phyloP scores from a whole-genome alignment of 352 stramenopile genomes.

The Phytophthora foliorum region DNA sequence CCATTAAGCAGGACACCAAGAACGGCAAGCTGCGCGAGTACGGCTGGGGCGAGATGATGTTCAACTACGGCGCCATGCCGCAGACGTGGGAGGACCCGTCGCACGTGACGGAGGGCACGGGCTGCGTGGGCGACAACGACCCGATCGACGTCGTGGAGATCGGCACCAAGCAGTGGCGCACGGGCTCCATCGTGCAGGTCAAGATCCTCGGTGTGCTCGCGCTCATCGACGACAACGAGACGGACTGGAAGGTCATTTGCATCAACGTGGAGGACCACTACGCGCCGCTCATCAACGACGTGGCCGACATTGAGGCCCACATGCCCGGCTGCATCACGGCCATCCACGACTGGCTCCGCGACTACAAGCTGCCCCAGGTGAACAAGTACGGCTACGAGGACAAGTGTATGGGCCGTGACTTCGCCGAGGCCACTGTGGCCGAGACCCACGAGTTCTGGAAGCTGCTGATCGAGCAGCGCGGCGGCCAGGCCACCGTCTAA shows the following conservation, averaged over 20 bases:
- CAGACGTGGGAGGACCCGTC: constrained; percentile 99
- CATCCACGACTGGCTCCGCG: constrained; percentile 99
- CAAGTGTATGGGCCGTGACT: constrained; percentile 94
- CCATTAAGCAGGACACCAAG: constrained; percentile 99
- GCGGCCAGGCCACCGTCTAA: constrained; percentile 86
- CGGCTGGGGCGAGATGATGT: constrained; percentile 97
- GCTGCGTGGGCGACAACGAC: constrained; percentile 96
- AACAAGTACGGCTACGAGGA: constrained; percentile 99
- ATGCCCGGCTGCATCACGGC: constrained; percentile 93
- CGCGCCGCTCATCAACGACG: constrained; percentile 97
- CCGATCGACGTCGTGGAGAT: constrained; percentile 99
- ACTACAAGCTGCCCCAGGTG: constrained; percentile 99
- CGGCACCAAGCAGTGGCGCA: constrained; percentile 93
- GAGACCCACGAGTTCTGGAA: constrained; percentile 94
- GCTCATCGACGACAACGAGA: constrained; percentile 99
- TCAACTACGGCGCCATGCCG: constrained; percentile 99
- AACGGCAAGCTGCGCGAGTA: constrained; percentile 98
- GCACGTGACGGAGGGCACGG: constrained; percentile 85
- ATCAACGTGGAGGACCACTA: constrained; percentile 98
- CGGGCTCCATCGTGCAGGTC: constrained; percentile 96
- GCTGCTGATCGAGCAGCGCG: constrained; percentile 88
- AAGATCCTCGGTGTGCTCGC: constrained; percentile 98
- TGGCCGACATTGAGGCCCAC: constrained; percentile 96
- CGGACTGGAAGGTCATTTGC: constrained; percentile 99
- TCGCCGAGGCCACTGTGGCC: constrained; percentile 87